A percentile compares a stretch with the other conserved stretches of the same genome.
phyloP scores from a whole-genome alignment of 2,329 filamentous ascomycete genomes.

The Paecilomyces variotii region DNA sequence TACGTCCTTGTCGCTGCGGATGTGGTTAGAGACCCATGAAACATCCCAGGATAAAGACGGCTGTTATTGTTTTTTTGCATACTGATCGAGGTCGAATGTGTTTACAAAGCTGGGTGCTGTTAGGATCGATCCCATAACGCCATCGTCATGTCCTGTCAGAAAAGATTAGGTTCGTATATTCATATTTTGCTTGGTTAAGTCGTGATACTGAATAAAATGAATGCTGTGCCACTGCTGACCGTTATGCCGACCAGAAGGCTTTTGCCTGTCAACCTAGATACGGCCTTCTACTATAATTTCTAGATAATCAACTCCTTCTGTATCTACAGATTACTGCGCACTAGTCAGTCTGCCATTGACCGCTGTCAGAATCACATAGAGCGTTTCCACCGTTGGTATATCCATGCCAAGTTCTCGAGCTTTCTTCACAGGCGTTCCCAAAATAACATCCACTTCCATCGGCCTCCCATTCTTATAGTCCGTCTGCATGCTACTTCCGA shows the following conservation, averaged over 20 bases:
- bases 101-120: too few species aligned
- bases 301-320: background rate
- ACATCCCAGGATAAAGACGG: constrained; percentile 38
- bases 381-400: constrained; percentile 32
- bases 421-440: constrained; percentile 22
- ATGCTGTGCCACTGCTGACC: constrained; percentile 24
- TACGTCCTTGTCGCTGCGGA: constrained; percentile 21
- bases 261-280: constrained; percentile 21
- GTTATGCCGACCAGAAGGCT: constrained; percentile 34
- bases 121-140: background rate
- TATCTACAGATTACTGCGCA: background rate
- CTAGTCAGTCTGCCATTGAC: background rate
- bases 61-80: constrained; percentile 31
- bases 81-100: background rate
- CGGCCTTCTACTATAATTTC: constrained; percentile 10
- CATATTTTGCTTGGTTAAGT: background rate
- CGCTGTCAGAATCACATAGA: constrained; percentile 23
- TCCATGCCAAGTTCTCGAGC: constrained; percentile 31
- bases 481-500: constrained; percentile 40
- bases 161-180: background rate
- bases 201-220: constrained; percentile 11
- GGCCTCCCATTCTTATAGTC: constrained; percentile 34
- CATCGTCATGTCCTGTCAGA: constrained; percentile 14
- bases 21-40: too few species aligned
- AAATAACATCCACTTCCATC: constrained; percentile 42